Percentiles rank a stretch among this genome's conserved stretches.
Conservation (phyloP, 1,284 basidiomycete genomes). For the Ceratobasidium sp. region DNA sequence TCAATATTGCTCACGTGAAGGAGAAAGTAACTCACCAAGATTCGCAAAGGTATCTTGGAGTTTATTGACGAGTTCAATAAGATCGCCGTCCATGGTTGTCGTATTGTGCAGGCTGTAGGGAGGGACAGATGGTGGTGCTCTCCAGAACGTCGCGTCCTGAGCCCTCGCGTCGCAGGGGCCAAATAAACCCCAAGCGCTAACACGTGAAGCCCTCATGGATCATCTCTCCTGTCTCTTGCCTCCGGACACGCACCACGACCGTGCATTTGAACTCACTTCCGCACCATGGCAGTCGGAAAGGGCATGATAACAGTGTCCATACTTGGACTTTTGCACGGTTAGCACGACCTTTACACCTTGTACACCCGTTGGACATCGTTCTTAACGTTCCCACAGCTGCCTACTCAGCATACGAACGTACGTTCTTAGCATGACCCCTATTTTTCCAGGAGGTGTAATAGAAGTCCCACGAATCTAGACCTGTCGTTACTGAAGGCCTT, state of each 20-base stretch:
- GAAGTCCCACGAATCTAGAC: conserved; percentile 62
- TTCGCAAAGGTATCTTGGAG: conserved; percentile 92
- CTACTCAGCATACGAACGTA: conserved; percentile 75
- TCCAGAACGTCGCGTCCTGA: conserved; percentile 19
- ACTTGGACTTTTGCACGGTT: conserved; percentile 38
- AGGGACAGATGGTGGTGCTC: conserved; percentile 17
- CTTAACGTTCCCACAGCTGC: conserved; percentile 58
- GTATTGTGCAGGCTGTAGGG: conserved; percentile 9
- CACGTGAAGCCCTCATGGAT: conserved; percentile 40
- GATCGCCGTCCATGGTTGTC: conserved; percentile 86
- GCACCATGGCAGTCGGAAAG: conserved; percentile 37
- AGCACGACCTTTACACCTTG: background rate
- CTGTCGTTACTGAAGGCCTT: conserved; percentile 79
- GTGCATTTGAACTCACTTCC: conserved; percentile 11
- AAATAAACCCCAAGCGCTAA: conserved; percentile 33
- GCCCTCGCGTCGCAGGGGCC: conserved; percentile 27
- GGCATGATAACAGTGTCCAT: conserved; percentile 30
- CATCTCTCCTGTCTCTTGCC: conserved; percentile 21
- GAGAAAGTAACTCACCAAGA: conserved; percentile 68
- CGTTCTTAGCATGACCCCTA: conserved; percentile 54
- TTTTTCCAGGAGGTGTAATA: conserved; percentile 22
- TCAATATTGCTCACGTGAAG: conserved; percentile 43
- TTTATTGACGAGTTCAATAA: conserved; percentile 96
- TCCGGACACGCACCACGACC: conserved; percentile 20
- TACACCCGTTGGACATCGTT: background rate